Evolutionary conservation across 805 yeast genomes (phyloP).

Genomic region (Metschnikowia henanensis): DNA sequence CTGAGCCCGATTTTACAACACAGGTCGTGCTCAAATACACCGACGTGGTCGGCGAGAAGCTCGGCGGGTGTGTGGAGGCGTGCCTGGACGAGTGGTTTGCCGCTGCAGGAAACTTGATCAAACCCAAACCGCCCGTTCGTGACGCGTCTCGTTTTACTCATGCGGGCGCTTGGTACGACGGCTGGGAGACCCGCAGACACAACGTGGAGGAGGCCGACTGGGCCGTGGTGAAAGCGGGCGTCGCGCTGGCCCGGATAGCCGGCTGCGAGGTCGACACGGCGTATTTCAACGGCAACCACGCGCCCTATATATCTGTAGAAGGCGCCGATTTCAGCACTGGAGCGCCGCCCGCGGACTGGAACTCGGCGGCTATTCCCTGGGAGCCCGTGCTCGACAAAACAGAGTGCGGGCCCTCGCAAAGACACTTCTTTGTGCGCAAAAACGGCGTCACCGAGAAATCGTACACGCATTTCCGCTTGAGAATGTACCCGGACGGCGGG

Average conservation of each 20-base stretch:
- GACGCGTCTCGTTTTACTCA: conserved; percentile 78
- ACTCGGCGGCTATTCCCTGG: conserved; percentile 50
- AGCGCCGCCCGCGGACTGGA: conserved; percentile 1
- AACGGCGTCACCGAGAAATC: conserved; percentile 51
- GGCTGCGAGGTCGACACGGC: conserved; percentile 95
- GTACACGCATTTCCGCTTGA: conserved; percentile 79
- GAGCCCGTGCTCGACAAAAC: conserved; percentile 61
- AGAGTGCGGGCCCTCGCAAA: conserved; percentile 89
- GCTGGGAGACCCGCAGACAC: conserved; percentile 98
- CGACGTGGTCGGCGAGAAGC: conserved; percentile 80
- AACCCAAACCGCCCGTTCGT: conserved; percentile 77
- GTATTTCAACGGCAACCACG: conserved; percentile 93
- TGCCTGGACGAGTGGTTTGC: conserved; percentile 96
- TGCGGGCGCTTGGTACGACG: conserved; percentile 97
- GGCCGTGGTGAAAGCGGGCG: conserved; percentile 84
- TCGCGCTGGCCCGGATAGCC: conserved; percentile 70
- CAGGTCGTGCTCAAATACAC: conserved; percentile 53
- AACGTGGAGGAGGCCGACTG: conserved; percentile 83
- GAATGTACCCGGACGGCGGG: conserved; percentile 98
- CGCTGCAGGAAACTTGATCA: conserved; percentile 81
- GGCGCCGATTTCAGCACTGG: conserved; percentile 34
- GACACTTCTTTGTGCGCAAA: conserved; percentile 74
- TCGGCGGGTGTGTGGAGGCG: conserved; percentile 73
- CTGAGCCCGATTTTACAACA: conserved; percentile 41
- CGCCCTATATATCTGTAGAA: conserved; percentile 86